Percentiles rank a stretch among this genome's conserved stretches.
Evolutionary conservation across 257 asterid genomes (phyloP).

Genomic region (Solanum sitiens): DNA sequence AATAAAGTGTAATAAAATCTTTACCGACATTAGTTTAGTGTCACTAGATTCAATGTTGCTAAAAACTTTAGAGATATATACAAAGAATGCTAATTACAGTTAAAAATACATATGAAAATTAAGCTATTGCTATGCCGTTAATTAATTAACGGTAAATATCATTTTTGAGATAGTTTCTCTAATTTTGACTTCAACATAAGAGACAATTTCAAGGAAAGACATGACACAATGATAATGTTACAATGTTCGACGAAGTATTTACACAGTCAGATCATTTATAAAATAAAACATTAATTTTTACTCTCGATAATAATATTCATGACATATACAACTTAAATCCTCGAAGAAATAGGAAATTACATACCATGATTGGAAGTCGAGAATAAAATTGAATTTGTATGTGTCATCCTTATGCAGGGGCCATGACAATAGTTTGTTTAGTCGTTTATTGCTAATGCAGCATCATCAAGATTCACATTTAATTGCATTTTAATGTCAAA

Average conservation of each 20-base stretch:
- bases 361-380: no score
- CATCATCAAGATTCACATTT: conserved; percentile 6
- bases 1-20: no score
- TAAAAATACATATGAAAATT: no score
- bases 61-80: no score
- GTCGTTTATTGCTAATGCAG: background rate
- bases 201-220: background rate
- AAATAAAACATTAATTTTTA: background rate
- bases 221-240: background rate
- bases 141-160: no score
- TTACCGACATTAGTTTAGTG: no score
- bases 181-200: background rate
- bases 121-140: no score
- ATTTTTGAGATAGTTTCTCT: no score
- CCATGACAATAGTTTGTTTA: conserved; percentile 19
- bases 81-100: no score
- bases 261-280: background rate
- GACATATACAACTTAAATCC: background rate
- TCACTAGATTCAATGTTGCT: no score
- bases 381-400: conserved; percentile 3
- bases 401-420: conserved; percentile 33
- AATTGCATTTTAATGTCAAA: background rate
- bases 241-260: background rate
- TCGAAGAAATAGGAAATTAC: background rate
- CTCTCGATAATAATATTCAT: no score